Evolutionary conservation across 2,329 filamentous ascomycete species (phyloP), one percentile per base, ranked within the genome.

Genomic region (Penicillium sp.): DNA sequence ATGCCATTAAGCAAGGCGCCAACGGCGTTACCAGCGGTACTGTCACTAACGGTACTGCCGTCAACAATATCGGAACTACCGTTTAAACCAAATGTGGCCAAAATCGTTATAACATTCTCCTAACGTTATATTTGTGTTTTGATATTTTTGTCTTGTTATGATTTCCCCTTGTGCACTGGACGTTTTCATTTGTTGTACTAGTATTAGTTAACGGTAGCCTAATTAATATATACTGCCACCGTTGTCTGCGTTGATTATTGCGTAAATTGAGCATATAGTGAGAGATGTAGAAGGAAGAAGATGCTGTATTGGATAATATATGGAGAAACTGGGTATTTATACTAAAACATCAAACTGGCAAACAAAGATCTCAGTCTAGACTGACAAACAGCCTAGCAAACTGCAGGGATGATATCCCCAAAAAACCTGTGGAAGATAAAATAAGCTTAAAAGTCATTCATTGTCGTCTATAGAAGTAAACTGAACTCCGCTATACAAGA

Each of bases 221-320:
- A 63, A 65, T 64, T 65, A 63, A 65, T 64, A 63, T 47, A 65
- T 57, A 60, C 56, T 60, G 61, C 56, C 47, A 59, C 57, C 55
- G 40, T 54, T 62, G 49, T 56, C 52, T 37, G 49, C 49, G 49
- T 56, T 53, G n/a, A 52, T 30, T 5, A 30, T 38, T 42, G 5
- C n/a, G 33, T 45, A 38, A 19, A 12, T 17, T n/a, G 22, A 22
- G 22, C 22, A 22, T 22, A 22, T 22, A 22, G 22, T 22, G 4
- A 22, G 22, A 22, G 22, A 22, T 22, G 22, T 3, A 22, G 22
- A 22, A 22, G 22, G 22, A 4, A 22, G 22, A 22, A 22, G 22
- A 22, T 22, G 22, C 22, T 22, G 4, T 22, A 22, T 22, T 22
- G 22, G 22, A 22, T 22, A 22, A 22, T 22, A 2, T 22, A n/a